Evolutionary conservation across 352 stramenopile species (phyloP).

Genomic region (Phytophthora vignae): DNA sequence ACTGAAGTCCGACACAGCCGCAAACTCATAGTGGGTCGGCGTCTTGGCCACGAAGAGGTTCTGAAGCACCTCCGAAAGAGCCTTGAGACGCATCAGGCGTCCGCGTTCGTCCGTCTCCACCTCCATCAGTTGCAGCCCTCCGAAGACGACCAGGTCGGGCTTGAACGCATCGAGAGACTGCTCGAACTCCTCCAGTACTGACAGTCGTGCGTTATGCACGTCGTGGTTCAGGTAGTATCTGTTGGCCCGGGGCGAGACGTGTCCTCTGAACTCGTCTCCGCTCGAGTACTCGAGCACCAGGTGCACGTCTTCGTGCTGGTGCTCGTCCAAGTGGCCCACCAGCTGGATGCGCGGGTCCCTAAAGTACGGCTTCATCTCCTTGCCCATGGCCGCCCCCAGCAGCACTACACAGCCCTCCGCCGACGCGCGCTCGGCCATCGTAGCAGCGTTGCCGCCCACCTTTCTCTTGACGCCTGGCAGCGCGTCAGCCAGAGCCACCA

Average conservation of each 20-base stretch:
- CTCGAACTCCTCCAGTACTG: conserved; percentile 84
- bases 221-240: conserved; percentile 90
- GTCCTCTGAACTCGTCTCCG: conserved; percentile 65
- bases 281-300: conserved; percentile 83
- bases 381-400: conserved; percentile 78
- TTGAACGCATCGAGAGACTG: conserved; percentile 60
- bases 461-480: conserved; percentile 67
- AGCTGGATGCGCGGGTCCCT: conserved; percentile 66
- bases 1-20: conserved; percentile 83
- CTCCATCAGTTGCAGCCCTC: conserved; percentile 86
- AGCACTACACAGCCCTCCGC: conserved; percentile 78
- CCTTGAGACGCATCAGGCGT: conserved; percentile 59
- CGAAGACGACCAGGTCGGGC: conserved; percentile 82
- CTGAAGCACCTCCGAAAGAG: conserved; percentile 76
- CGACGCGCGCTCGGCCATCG: conserved; percentile 76
- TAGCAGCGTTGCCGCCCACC: conserved; percentile 82
- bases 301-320: conserved; percentile 80
- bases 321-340: conserved; percentile 64
- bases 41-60: conserved; percentile 69
- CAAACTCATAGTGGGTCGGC: conserved; percentile 86
- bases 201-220: conserved; percentile 83
- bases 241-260: conserved; percentile 77
- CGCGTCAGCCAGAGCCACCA: conserved; percentile 73
- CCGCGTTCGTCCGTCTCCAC: conserved; percentile 72
- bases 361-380: conserved; percentile 78